Evolutionary conservation across 2,329 filamentous ascomycete species (phyloP).

Genomic region (Setomelanomma holmii): DNA sequence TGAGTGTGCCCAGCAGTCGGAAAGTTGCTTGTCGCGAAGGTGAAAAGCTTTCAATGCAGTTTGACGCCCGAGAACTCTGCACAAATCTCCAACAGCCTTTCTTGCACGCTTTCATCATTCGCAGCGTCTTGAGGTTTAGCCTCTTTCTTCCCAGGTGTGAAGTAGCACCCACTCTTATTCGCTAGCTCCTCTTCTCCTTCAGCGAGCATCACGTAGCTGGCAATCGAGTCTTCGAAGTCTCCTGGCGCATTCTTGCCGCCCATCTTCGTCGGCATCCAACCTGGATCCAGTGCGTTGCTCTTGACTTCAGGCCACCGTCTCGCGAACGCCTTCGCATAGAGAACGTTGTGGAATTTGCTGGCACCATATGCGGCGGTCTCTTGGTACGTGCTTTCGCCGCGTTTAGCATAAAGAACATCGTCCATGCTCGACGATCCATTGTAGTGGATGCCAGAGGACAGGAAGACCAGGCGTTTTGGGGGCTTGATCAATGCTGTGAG

Average conservation of each 20-base stretch:
- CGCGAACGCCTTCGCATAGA: constrained; percentile 64
- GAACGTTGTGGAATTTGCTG: constrained; percentile 63
- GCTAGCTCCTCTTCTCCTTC: constrained; percentile 46
- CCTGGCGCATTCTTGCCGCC: constrained; percentile 58
- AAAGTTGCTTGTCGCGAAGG: too few species aligned
- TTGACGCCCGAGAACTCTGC: constrained; percentile 45
- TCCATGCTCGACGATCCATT: constrained; percentile 54
- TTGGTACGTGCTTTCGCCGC: constrained; percentile 43
- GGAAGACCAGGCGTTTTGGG: constrained; percentile 60
- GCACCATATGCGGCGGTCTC: constrained; percentile 58
- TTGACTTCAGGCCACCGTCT: constrained; percentile 54
- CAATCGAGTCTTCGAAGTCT: constrained; percentile 55
- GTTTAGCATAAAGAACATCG: constrained; percentile 50
- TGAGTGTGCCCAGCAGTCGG: too few species aligned
- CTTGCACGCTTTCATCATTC: constrained; percentile 52
- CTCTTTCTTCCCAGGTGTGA: constrained; percentile 36
- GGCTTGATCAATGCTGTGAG: constrained; percentile 59
- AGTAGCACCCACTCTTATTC: constrained; percentile 51
- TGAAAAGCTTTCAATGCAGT: too few species aligned
- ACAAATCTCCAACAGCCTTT: constrained; percentile 52
- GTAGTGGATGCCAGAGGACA: constrained; percentile 61
- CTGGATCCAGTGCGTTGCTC: constrained; percentile 59
- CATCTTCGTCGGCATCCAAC: constrained; percentile 65
- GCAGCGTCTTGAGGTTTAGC: constrained; percentile 34
- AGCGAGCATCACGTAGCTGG: constrained; percentile 58